Conservation (phyloP, 441 rosid species). For the Breynia disticha region DNA sequence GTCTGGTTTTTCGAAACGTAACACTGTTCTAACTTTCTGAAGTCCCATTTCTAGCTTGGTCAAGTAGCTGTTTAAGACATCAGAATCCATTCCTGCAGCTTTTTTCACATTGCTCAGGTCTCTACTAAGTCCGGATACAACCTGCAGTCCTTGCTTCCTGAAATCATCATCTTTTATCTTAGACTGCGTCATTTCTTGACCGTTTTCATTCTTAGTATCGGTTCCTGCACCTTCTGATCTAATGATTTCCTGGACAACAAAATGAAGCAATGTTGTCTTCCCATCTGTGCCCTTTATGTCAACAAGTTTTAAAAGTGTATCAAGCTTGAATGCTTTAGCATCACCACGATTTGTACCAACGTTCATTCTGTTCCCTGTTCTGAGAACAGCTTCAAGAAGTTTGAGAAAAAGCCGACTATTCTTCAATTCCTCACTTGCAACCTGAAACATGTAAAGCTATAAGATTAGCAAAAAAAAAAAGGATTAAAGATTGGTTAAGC, state of each 20-base stretch:
- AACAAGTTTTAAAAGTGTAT: conserved; percentile 87
- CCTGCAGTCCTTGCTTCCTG: conserved; percentile 79
- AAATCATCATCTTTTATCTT: conserved; percentile 48
- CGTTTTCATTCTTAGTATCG: conserved; percentile 28
- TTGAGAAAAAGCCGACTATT: conserved; percentile 79
- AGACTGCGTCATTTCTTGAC: conserved; percentile 22
- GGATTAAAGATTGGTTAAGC: not conserved
- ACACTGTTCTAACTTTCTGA: conserved; percentile 53
- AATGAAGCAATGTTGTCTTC: conserved; percentile 91
- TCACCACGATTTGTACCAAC: conserved; percentile 97
- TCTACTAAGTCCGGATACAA: conserved; percentile 77
- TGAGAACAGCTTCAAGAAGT: conserved; percentile 91
- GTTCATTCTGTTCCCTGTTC: conserved; percentile 92
- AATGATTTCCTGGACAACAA: conserved; percentile 96
- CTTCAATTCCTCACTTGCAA: conserved; percentile 79
- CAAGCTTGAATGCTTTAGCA: conserved; percentile 91
- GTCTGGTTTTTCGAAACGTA: conserved; percentile 56
- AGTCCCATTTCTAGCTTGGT: conserved; percentile 79
- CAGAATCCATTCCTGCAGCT: conserved; percentile 97
- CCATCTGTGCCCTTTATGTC: conserved; percentile 96
- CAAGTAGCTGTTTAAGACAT: conserved; percentile 76
- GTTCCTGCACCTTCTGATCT: conserved; percentile 56
- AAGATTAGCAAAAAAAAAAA: not conserved
- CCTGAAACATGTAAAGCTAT: conserved; percentile 30
- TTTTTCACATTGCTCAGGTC: conserved; percentile 82